These are phyloP conservation scores for Amphicarpaea edgeworthii DNA, from an alignment of 306 rosid genomes.

Conservation along the genomic window DNA sequence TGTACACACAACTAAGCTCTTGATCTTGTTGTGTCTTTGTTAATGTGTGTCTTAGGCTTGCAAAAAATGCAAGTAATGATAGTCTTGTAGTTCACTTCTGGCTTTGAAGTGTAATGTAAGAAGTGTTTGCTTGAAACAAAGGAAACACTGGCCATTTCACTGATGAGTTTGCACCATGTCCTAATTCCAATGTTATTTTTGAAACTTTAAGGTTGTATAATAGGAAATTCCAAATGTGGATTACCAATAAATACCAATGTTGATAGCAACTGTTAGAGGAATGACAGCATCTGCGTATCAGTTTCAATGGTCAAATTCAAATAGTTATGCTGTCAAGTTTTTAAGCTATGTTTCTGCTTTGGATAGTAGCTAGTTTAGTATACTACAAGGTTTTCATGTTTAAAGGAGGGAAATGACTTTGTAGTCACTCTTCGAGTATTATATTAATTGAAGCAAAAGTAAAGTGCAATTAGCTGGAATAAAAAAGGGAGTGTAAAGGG, in stretches of 20 bases:
- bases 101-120: slow-evolving; percentile 61
- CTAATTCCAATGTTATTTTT: slow-evolving; percentile 43
- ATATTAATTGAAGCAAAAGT: slow-evolving; percentile 27
- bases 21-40: slow-evolving; percentile 28
- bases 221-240: slow-evolving; percentile 29
- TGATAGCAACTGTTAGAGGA: slow-evolving; percentile 17
- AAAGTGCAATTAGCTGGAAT: slow-evolving; percentile 22
- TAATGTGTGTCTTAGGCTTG: slow-evolving; percentile 47
- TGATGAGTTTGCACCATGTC: slow-evolving; percentile 30
- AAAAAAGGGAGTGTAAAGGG: neutral
- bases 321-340: slow-evolving; percentile 48
- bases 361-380: slow-evolving; percentile 21
- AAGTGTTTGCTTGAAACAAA: slow-evolving; percentile 66
- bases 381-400: slow-evolving; percentile 28
- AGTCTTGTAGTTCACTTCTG: slow-evolving; percentile 81
- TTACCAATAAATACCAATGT: slow-evolving; percentile 15
- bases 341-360: slow-evolving; percentile 44
- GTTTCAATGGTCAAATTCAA: slow-evolving; percentile 44
- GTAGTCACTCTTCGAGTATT: slow-evolving; percentile 24
- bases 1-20: neutral
- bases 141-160: slow-evolving; percentile 48
- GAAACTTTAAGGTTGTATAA: slow-evolving; percentile 43
- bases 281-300: slow-evolving; percentile 4
- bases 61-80: slow-evolving; percentile 55
- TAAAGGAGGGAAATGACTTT: slow-evolving; percentile 16